These are phyloP conservation scores for Naganishia antarctica DNA, from an alignment of 768 basidiomycete genomes.

Conservation along the genomic window DNA sequence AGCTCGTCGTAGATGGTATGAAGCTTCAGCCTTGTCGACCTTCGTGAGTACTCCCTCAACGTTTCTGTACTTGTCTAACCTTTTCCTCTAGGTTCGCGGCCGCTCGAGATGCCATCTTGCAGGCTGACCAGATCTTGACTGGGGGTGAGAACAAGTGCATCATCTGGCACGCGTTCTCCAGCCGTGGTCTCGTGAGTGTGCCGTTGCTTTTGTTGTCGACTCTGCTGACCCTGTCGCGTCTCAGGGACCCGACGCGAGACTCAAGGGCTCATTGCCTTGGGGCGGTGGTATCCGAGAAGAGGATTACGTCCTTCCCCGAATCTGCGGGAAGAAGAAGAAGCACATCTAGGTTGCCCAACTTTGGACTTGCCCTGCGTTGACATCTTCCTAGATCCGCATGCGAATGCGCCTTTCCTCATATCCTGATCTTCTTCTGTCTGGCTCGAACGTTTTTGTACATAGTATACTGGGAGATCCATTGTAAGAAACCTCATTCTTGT, in stretches of 20 bases:
- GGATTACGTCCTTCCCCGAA: constrained; percentile 53
- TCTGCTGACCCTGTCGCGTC: constrained; percentile 8
- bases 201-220: background rate
- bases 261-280: constrained; percentile 62
- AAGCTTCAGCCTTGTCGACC: constrained; percentile 91
- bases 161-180: constrained; percentile 78
- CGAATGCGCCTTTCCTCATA: too few relatives aligned
- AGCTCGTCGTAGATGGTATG: constrained; percentile 83
- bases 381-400: too few relatives aligned
- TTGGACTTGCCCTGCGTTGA: too few relatives aligned
- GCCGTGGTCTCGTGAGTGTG: constrained; percentile 60
- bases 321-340: constrained; percentile 48
- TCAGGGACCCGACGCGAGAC: constrained; percentile 68
- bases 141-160: constrained; percentile 87
- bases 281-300: constrained; percentile 78
- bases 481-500: too few relatives aligned
- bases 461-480: too few relatives aligned
- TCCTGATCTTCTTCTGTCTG: too few relatives aligned
- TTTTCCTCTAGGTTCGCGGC: constrained; percentile 63
- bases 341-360: too few relatives aligned
- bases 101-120: constrained; percentile 80
- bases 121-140: constrained; percentile 83
- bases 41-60: constrained; percentile 40
- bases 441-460: too few relatives aligned
- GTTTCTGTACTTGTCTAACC: constrained; percentile 23